Conservation (phyloP, 2,329 filamentous ascomycete species). For the Botrytis paeoniae region DNA sequence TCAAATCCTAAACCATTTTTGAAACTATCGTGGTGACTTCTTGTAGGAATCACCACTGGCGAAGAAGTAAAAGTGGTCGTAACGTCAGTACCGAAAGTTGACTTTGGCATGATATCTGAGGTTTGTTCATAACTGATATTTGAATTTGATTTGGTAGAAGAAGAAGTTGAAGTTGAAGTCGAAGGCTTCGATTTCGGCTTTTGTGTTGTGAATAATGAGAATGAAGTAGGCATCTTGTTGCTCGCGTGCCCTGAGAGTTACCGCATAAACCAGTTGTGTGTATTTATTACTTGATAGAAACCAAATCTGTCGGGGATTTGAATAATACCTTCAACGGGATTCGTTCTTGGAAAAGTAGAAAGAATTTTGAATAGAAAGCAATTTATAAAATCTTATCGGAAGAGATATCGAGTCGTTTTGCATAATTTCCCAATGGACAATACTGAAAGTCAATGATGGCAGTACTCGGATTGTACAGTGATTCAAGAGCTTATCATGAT, state of each 20-base stretch:
- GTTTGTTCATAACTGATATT: conserved; percentile 7
- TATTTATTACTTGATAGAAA: conserved; percentile 21
- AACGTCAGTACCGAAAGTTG: neutral
- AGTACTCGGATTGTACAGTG: neutral
- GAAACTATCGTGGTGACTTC: conserved; percentile 28
- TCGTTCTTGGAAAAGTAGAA: neutral
- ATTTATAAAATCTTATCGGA: conserved; percentile 5
- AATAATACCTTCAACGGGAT: conserved; percentile 12
- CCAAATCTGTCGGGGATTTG: neutral
- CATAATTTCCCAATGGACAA: neutral
- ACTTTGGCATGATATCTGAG: conserved; percentile 11
- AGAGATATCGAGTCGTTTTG: neutral
- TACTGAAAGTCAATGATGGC: neutral
- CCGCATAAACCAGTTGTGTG: conserved; percentile 14
- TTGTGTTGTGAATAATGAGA: conserved; percentile 15
- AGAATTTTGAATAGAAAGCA: neutral
- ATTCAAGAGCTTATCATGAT: conserved; percentile 15
- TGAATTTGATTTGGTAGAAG: neutral
- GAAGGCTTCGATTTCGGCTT: conserved; percentile 8
- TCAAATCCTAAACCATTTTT: conserved; percentile 25
- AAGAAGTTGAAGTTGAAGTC: neutral
- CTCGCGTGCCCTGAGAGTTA: conserved; percentile 18
- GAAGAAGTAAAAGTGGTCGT: conserved; percentile 6
- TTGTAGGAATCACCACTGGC: conserved; percentile 31
- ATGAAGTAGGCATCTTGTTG: conserved; percentile 17